Base-by-base conservation (phyloP, 2,329 filamentous ascomycete genomes). In the Lachnellula subtilissima region DNA sequence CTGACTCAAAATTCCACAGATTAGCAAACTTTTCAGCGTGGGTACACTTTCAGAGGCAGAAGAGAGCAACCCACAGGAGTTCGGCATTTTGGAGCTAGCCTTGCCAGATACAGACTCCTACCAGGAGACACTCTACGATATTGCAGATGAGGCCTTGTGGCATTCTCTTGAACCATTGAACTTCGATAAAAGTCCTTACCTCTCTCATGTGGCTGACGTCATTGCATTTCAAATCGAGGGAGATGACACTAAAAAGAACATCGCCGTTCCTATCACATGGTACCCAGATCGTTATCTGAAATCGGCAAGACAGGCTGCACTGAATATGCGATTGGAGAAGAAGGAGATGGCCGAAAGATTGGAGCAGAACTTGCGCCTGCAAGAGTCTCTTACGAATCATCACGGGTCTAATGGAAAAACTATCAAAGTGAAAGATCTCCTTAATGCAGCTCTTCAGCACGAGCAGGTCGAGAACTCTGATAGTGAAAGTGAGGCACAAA, bases 271-370 rank as follows among this genome's bases (percentile, higher is more conserved):
- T 5, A 68, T 71, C 43, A 69, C 76, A 12, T 75, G 82, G 58
- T 83, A 81, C 61, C 76, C 78, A 1, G 80, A 83, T 65, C 76
- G 74, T n/a, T 84, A 83, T 55, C 67, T 80, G 51, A 69, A 72
- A 48, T 68, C 63, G 11, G 74, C 75, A 14, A 76, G 75, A 53
- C 70, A 77, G 11, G 75, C 78, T 52, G 76, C 79, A 14, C 59
- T 74, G 8, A 71, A 73, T 7, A 78, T 82, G 69, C 65, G 69
- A 15, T 43, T 62, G 35, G 52, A 61, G 48, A 69, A 70, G 55
- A 35, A 47, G 36, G 61, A 58, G 15, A 53, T 67, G 43, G 62
- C 50, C 55, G 72, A 61, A 62, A 69, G 62, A 14, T 48, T 68
- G 6, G 45, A 63, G 7, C 55, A 51, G 23, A 68, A 72, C 17